Base-by-base conservation (phyloP, 805 yeast genomes). In the Metschnikowia peoriensis region DNA sequence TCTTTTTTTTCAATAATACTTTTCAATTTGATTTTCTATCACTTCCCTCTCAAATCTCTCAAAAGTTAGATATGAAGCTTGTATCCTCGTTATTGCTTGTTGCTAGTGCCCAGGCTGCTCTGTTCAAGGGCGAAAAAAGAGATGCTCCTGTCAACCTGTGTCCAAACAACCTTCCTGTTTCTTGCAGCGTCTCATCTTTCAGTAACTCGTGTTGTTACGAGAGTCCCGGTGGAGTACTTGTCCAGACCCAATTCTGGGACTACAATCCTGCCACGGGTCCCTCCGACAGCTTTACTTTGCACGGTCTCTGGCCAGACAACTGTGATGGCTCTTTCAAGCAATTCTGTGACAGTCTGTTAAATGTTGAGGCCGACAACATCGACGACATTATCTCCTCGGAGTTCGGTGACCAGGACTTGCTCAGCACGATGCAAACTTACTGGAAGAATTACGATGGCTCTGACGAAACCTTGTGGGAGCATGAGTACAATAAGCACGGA, bases 171-270 rank as follows among this genome's bases (percentile, higher is more conserved):
- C 34, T 38, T 38, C 51, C 47, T 6, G 44, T 28, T 28, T 37
- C 32, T 14, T 48, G 51, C 17, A 83, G 84, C 60, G 62, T 72
- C 4, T 77, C 66, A 0, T 75, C 72, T 3, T 72, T 80, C 2
- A 70, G 65, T 0, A 84, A 89, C 66, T 65, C 66, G 2, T 74
- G 79, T 52, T 74, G 78, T 52, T 74, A 71, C 55, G 78, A 74
- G 51, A 56, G 62, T 41, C 74, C 74, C 11, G 68, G 70, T 11
- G 79, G 79, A 0, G 63, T 73, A 11, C 57, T 74, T 47, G 61
- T 73, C 56, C 72, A 66, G 51, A 69, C 79, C 7, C 79, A 74
- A 56, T 74, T 74, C 54, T 73, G 78, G 74, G 71, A 69, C 59
- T 68, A 65, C 53, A 56, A 63, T 44, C 66, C 69, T 1, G 62